phyloP scores from a whole-genome alignment of 805 yeast species.

The Metschnikowia borealis region DNA sequence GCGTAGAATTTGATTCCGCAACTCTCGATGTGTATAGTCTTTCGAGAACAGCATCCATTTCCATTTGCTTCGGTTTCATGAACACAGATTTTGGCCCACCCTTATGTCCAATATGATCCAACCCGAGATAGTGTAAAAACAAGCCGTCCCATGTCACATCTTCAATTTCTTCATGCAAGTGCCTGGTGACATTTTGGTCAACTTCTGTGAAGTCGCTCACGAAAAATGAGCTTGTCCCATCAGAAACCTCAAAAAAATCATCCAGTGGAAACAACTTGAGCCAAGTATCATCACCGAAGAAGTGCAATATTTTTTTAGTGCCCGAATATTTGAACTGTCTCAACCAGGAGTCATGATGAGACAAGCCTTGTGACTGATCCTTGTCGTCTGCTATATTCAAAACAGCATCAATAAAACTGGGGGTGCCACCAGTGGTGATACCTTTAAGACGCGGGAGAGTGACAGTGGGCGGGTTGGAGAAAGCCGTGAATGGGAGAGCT shows the following conservation, averaged over 20 bases:
- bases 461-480: slow-evolving; percentile 93
- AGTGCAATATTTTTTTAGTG: slow-evolving; percentile 51
- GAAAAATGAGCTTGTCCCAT: slow-evolving; percentile 91
- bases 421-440: slow-evolving; percentile 90
- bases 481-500: slow-evolving; percentile 88
- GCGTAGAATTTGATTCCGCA: slow-evolving; percentile 36
- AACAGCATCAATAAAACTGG: slow-evolving; percentile 90
- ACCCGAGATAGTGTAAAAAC: slow-evolving; percentile 85
- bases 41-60: slow-evolving; percentile 73
- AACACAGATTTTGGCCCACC: slow-evolving; percentile 82
- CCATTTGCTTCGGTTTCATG: slow-evolving; percentile 79
- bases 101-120: slow-evolving; percentile 97
- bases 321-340: slow-evolving; percentile 49
- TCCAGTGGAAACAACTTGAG: slow-evolving; percentile 71
- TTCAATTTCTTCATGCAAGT: slow-evolving; percentile 57
- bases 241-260: slow-evolving; percentile 54
- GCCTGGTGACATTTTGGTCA: slow-evolving; percentile 89
- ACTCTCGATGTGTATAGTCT: slow-evolving; percentile 39
- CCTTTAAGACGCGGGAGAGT: slow-evolving; percentile 93
- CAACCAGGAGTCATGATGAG: slow-evolving; percentile 84
- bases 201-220: slow-evolving; percentile 95
- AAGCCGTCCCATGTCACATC: slow-evolving; percentile 71
- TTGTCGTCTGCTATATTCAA: slow-evolving; percentile 91
- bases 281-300: slow-evolving; percentile 99
- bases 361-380: slow-evolving; percentile 60